phyloP scores from a whole-genome alignment of 1,139 yeast genomes.

The Pichia terricola region DNA sequence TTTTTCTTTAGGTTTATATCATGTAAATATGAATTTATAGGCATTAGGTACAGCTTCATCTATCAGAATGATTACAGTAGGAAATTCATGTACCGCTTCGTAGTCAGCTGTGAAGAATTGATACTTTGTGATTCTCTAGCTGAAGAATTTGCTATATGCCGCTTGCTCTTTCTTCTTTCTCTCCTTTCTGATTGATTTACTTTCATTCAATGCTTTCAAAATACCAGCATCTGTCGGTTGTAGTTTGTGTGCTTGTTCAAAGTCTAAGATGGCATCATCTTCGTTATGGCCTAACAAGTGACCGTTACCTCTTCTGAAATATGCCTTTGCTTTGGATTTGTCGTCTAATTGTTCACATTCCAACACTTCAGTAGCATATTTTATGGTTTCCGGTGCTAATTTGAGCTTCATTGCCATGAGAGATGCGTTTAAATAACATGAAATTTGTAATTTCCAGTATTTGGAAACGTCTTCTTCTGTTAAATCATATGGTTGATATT shows the following conservation, averaged over 20 bases:
- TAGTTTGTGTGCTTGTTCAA: constrained; percentile 54
- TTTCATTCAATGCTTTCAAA: constrained; percentile 53
- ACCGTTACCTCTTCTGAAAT: constrained; percentile 79
- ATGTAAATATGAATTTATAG: too few species aligned
- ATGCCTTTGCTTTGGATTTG: constrained; percentile 71
- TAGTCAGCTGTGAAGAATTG: too few species aligned
- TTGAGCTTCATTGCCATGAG: constrained; percentile 62
- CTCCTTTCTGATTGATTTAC: constrained; percentile 41
- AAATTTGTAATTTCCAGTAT: constrained; percentile 45
- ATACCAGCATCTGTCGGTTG: constrained; percentile 76
- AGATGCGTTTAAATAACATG: constrained; percentile 64
- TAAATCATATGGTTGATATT: constrained; percentile 67
- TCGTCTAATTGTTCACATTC: constrained; percentile 54
- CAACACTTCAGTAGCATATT: constrained; percentile 58
- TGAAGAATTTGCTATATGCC: constrained; percentile 76
- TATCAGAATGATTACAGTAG: too few species aligned
- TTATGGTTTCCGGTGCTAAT: constrained; percentile 46
- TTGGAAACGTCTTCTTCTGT: constrained; percentile 41
- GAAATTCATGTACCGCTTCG: too few species aligned
- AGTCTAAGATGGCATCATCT: constrained; percentile 57
- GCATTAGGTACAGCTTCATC: too few species aligned
- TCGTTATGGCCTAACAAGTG: constrained; percentile 55
- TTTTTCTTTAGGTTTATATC: too few species aligned
- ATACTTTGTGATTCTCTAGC: neutral
- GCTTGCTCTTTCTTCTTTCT: constrained; percentile 68